Evolutionary conservation across 805 yeast species (phyloP).

Genomic region (Blastobotrys peoriensis): DNA sequence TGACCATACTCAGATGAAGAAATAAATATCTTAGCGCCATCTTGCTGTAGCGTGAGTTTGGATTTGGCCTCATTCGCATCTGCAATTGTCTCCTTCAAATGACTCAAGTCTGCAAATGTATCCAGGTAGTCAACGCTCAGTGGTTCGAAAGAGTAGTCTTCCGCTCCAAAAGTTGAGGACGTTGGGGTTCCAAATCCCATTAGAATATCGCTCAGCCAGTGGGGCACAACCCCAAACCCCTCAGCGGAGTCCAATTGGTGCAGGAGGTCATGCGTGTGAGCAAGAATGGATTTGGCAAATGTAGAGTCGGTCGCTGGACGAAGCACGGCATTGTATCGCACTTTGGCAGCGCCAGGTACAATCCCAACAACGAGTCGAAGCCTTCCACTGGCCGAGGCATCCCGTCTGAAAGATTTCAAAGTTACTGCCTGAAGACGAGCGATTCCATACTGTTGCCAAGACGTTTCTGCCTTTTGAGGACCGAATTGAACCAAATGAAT

Average conservation of each 20-base stretch:
- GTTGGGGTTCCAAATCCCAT: constrained; percentile 31
- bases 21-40: too few relatives aligned
- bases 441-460: background rate
- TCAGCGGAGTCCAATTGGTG: too few relatives aligned
- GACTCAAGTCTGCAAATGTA: constrained; percentile 23
- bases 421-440: background rate
- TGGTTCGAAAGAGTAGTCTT: constrained; percentile 3
- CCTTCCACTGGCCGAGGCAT: background rate
- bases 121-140: constrained; percentile 21
- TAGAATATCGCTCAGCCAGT: constrained; percentile 32
- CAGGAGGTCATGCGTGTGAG: background rate
- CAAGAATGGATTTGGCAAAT: constrained; percentile 18
- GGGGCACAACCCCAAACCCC: constrained; percentile 19
- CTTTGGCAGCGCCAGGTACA: background rate
- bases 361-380: background rate
- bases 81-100: constrained; percentile 20
- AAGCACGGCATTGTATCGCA: constrained; percentile 7
- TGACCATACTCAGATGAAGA: too few relatives aligned
- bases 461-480: constrained; percentile 11
- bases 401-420: background rate
- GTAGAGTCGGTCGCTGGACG: constrained; percentile 16
- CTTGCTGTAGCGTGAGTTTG: too few relatives aligned
- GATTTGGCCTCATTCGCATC: constrained; percentile 5
- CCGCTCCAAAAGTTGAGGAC: constrained; percentile 3
- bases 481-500: constrained; percentile 22